These are phyloP conservation scores for Anisogramma anomala DNA, from an alignment of 2,329 filamentous ascomycete species.

Conservation along the genomic window DNA sequence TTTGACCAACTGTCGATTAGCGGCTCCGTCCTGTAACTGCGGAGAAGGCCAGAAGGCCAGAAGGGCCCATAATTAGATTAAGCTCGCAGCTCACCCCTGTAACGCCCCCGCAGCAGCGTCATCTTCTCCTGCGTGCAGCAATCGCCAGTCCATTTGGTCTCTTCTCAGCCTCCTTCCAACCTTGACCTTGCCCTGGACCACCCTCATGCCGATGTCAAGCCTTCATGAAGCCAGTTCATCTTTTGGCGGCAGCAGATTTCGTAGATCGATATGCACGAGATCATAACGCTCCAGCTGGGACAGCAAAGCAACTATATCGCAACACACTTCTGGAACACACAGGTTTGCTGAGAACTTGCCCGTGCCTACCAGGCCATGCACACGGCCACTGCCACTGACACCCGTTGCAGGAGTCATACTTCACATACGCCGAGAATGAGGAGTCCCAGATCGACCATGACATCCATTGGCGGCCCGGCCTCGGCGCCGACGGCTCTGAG, in stretches of 20 bases:
- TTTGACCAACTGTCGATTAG: no score
- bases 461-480: slow-evolving; percentile 75
- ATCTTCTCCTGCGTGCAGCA: slow-evolving; percentile 1
- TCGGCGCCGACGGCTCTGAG: slow-evolving; percentile 73
- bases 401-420: slow-evolving; percentile 73
- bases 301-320: slow-evolving; percentile 86
- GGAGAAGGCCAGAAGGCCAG: not conserved
- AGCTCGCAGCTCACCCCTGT: slow-evolving; percentile 13
- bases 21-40: not conserved
- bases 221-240: not conserved
- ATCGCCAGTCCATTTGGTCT: slow-evolving; percentile 4
- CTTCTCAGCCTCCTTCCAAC: no score
- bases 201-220: not conserved
- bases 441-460: slow-evolving; percentile 66
- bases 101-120: slow-evolving; percentile 3
- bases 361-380: no score
- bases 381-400: not conserved
- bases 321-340: slow-evolving; percentile 95
- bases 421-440: slow-evolving; percentile 66
- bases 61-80: not conserved
- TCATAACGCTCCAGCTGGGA: slow-evolving; percentile 86
- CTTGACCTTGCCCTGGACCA: no score
- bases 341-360: slow-evolving; percentile 38
- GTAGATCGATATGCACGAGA: slow-evolving; percentile 69
- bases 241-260: not conserved